phyloP scores from a whole-genome alignment of 139 green algal genomes.

The Raphidocelis subcapitata region DNA sequence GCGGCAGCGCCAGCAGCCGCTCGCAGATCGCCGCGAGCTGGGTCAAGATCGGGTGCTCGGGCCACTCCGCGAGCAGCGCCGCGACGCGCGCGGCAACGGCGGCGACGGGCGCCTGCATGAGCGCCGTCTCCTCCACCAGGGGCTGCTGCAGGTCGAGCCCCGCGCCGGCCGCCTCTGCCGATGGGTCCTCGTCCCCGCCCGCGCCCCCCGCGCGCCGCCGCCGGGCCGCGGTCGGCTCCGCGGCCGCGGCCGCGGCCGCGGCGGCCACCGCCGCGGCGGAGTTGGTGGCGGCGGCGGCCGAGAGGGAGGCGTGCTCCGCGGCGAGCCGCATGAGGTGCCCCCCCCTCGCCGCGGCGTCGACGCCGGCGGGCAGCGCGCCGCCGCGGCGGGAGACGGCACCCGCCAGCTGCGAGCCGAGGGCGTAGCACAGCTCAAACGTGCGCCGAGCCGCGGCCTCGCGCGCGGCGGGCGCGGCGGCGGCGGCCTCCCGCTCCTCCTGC shows the following conservation, averaged over 20 bases:
- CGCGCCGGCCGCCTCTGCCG: slow-evolving; percentile 19
- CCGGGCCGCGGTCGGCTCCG: slow-evolving; percentile 13
- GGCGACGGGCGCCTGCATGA: slow-evolving; percentile 70
- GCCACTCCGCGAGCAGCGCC: slow-evolving; percentile 88
- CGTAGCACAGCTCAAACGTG: slow-evolving; percentile 52
- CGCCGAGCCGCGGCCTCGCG: slow-evolving; percentile 11
- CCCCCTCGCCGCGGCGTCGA: slow-evolving; percentile 42
- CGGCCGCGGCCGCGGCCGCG: slow-evolving; percentile 1
- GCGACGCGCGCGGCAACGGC: slow-evolving; percentile 56
- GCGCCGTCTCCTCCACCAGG: slow-evolving; percentile 67
- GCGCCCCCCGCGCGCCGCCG: not conserved
- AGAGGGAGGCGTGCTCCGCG: slow-evolving; percentile 10
- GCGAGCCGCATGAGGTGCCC: slow-evolving; percentile 58
- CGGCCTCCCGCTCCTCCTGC: slow-evolving; percentile 8
- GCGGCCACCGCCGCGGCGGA: slow-evolving; percentile 9
- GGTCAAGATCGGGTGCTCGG: slow-evolving; percentile 87
- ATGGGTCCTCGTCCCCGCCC: slow-evolving; percentile 3
- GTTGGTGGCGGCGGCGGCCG: not conserved
- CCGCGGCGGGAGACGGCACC: slow-evolving; percentile 11
- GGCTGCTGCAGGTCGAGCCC: slow-evolving; percentile 68
- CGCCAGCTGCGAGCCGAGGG: slow-evolving; percentile 49
- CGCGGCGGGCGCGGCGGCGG: too few relatives aligned
- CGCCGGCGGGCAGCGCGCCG: slow-evolving; percentile 11
- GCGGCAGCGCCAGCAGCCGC: slow-evolving; percentile 73
- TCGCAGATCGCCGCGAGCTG: slow-evolving; percentile 80